These are phyloP conservation scores for Teunomyces funiuensis DNA, from an alignment of 805 yeast species.

Conservation along the genomic window DNA sequence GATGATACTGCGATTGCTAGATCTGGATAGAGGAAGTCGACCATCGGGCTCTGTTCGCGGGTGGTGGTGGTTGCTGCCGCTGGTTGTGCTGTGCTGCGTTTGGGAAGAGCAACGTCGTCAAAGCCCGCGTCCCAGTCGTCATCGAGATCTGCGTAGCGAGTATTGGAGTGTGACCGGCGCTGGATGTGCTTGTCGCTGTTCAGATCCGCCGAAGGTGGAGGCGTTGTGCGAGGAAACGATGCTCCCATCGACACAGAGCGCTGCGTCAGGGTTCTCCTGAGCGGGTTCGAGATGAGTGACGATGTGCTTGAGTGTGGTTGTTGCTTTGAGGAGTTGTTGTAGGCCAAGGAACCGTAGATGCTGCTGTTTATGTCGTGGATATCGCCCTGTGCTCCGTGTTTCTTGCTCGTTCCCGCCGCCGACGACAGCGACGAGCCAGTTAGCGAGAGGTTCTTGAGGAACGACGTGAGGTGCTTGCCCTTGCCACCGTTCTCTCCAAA, in stretches of 20 bases:
- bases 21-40: constrained; percentile 41
- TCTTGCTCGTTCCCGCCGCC: constrained; percentile 9
- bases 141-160: constrained; percentile 66
- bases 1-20: constrained; percentile 17
- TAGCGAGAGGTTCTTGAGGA: constrained; percentile 45
- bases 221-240: constrained; percentile 10
- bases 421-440: constrained; percentile 25
- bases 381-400: constrained; percentile 17
- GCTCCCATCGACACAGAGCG: constrained; percentile 22
- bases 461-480: constrained; percentile 57
- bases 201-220: constrained; percentile 7
- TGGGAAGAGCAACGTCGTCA: constrained; percentile 35
- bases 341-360: constrained; percentile 40
- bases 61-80: background rate
- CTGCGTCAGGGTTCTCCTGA: constrained; percentile 14
- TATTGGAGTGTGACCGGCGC: constrained; percentile 11
- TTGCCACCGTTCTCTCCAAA: constrained; percentile 70
- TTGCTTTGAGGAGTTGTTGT: background rate
- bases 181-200: constrained; percentile 3
- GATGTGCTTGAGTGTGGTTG: constrained; percentile 1
- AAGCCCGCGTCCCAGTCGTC: constrained; percentile 88
- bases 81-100: too few species aligned
- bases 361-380: constrained; percentile 32
- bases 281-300: constrained; percentile 6
- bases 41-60: constrained; percentile 22